Evolutionary conservation across 176 grass and related monocot species (phyloP), one percentile per base, ranked within the genome.

Genomic region (Aechmea fasciata): DNA sequence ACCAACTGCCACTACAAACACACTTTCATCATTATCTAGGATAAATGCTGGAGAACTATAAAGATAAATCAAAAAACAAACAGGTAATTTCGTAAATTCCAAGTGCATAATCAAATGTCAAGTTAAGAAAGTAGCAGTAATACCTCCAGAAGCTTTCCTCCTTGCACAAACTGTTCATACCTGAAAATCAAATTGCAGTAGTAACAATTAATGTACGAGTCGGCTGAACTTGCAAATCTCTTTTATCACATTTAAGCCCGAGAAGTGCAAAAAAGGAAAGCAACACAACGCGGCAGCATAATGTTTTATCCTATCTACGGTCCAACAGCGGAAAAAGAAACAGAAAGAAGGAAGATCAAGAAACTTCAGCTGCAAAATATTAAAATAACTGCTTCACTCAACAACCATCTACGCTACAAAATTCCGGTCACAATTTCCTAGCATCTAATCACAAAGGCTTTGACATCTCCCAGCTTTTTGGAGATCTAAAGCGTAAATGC

Each of bases 141-240:
- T 92, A 92, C 93, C 94, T 97, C 94, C 74, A 97, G 75, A 28
- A 97, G 71, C 67, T 88, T 92, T 66, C 86, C 89, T 80, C 92
- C 86, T 76, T 97, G 83, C 65, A 90, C 70, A 67, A 97, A 91
- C 51, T 91, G 89, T 75, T 97, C 94, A 23, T 92, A 96, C 82
- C 93, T 96, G 86, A 51, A 78, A 83, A 28, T 1, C 22, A 85
- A 81, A 77, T 64, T 3, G 22, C 68, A 33, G 53, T 10, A 69
- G 33, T 11, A 68, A 7, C 9, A 10, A 68, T 69, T 71, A 73
- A 33, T 3, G n/a, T 48, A 71, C 14, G 49, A 69, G 69, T 19
- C 4, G n/a, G 69, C 33, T 55, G 28, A 22, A 48, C 13, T 52
- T 3, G 24, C 48, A 79, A 79, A 64, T 12, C 47, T 2, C 15